Evolutionary conservation across 176 grass and related monocot genomes (phyloP), one percentile per base, ranked within the genome.

Genomic region (Carex littledalei): DNA sequence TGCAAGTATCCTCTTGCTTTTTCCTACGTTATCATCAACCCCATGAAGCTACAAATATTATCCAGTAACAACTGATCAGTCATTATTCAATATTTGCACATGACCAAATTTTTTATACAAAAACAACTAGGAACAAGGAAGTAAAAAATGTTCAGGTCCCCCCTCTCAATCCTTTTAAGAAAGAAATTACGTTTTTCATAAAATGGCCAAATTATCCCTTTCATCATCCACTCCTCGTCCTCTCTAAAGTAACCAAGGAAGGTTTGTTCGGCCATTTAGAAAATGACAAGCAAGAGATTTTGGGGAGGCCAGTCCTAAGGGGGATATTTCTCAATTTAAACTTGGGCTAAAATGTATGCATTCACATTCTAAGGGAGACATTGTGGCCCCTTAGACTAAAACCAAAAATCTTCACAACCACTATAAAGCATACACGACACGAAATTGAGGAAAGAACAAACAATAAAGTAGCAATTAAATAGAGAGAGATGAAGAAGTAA

Each of bases 1-100:
- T 3, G 86, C 60, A 11, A 94, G 89, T 16, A 89, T 89, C 89
- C 65, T 94, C 76, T 82, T 94, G 84, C 95, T 91, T 85, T 93
- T 94, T 20, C 86, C 64, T 49, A 98, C 8, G 13, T 91, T 94
- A 85, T 73, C 85, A 84, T 98, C 92, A 54, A 89, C 91, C 0
- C 60, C 87, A 24, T 93, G 61, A 71, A 98, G 71, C 95, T 98
- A 56, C 62, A 68, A 43, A 78, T 72, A 39, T 9, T 41, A 87
- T 29, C 39, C 18, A 90, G 34, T 50, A 78, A 31, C 22, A 11
- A 82, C 10, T 11, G 12, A 82, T 59, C 64, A 82, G 37, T 64
- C 79, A 41, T 61, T 78, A 57, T 56, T 78, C 74, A 78, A 31
- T 78, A 6, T 15, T 3, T 16, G 14, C 14, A 39, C 57, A 60